Evolutionary conservation across 2,329 filamentous ascomycete genomes (phyloP), one percentile per base, ranked within the genome.

Genomic region (Xylariaceae sp.): DNA sequence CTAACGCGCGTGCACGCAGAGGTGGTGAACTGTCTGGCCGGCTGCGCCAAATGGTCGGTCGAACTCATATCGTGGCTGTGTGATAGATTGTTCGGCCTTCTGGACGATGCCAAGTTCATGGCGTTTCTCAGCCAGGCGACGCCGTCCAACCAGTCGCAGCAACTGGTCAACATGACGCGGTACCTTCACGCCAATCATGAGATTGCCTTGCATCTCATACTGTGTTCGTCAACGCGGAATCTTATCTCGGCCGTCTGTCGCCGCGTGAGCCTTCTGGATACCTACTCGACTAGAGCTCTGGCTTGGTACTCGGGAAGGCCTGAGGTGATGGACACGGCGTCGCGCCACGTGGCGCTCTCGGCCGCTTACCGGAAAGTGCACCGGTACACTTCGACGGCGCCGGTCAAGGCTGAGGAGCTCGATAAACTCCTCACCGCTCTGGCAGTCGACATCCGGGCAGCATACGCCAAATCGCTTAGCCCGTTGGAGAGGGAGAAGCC

Each of bases 21-120:
- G 56, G 78, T 87, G 9, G 75, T 90, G 2, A 76, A 81, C 28
- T 76, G 81, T 31, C 67, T 94, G 9, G 74, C 81, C 4, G 85
- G 86, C 15, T 83, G 88, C 38, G 78, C 84, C 3, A 81, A 76
- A 55, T 96, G 89, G 89, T 77, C 78, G 1, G 69, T 88, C 24
- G 83, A 90, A 44, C 68, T 94, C 11, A 61, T 83, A 31, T 68
- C 73, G 2, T 83, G 78, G 75, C 58, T 82, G 9, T 66, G 68
- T n/a, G 76, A 82, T 50, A 68, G 68, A 13, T 62, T 83, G 2
- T 76, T 81, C 44, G 62, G 68, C 28, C 67, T 82, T 9, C 65
- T 73, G 34, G 68, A 71, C 34, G 74, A 78, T 42, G 54, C 55
- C 3, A 65, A 67, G 32, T 76, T 78, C 47, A 67, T 70, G 52